phyloP scores from a whole-genome alignment of 306 rosid genomes.

The Medicago lupulina region DNA sequence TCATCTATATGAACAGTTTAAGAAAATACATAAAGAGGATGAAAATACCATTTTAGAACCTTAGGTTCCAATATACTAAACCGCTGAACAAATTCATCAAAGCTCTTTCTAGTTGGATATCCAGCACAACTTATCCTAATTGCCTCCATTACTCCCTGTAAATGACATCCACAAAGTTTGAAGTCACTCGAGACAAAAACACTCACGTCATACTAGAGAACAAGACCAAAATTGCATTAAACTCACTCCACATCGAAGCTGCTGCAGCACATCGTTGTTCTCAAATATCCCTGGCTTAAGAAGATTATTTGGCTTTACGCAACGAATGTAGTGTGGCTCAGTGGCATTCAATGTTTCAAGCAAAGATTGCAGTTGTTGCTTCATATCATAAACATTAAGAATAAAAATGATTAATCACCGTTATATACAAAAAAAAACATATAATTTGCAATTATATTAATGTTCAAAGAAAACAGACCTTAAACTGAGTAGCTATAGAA shows the following conservation, averaged over 20 bases:
- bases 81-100: constrained; percentile 78
- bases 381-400: constrained; percentile 37
- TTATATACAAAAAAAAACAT: neutral
- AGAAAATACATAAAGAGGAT: constrained; percentile 2
- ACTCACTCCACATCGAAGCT: constrained; percentile 93
- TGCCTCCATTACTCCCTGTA: constrained; percentile 99
- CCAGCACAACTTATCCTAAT: constrained; percentile 99
- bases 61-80: constrained; percentile 73
- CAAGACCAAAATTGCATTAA: constrained; percentile 34
- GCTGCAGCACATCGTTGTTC: constrained; percentile 78
- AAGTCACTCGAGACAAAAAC: constrained; percentile 22
- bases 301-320: constrained; percentile 94
- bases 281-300: constrained; percentile 89
- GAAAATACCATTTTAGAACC: constrained; percentile 66
- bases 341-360: constrained; percentile 93
- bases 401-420: constrained; percentile 24
- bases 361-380: constrained; percentile 93
- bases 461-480: constrained; percentile 58
- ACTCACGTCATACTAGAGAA: constrained; percentile 31
- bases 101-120: constrained; percentile 86
- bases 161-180: constrained; percentile 34
- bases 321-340: constrained; percentile 94
- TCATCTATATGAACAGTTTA: constrained; percentile 10
- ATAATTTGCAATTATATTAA: constrained; percentile 7
- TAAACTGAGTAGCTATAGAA: constrained; percentile 84